Evolutionary conservation across 371 early-diverging fungal genomes (phyloP).

Genomic region (Rhizopus microsporus): DNA sequence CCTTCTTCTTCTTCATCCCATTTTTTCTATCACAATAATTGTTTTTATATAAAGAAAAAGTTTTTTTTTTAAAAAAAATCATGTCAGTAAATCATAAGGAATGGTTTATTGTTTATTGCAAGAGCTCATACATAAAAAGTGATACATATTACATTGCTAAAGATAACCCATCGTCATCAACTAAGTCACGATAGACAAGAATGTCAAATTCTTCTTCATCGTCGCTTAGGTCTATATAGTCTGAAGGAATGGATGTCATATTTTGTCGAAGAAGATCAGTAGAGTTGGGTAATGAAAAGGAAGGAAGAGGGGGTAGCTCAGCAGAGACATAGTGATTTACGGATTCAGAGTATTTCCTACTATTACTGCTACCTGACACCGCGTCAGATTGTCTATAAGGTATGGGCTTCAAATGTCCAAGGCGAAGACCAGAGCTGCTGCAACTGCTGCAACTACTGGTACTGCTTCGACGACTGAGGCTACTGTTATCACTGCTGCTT

Average conservation of each 20-base stretch:
- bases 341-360: not conserved
- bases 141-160: not conserved
- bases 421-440: not conserved
- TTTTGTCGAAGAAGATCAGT: conserved; percentile 12
- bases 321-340: conserved; percentile 11
- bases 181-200: not conserved
- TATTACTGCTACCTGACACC: not conserved
- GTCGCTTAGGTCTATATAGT: conserved; percentile 22
- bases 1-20: not conserved
- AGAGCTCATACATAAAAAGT: too few relatives aligned
- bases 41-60: not conserved
- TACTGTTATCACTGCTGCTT: not conserved
- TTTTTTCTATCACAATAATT: not conserved
- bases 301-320: conserved; percentile 16
- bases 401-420: not conserved
- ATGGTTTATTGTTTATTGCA: too few relatives aligned
- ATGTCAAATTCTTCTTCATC: conserved; percentile 16
- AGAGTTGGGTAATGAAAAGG: not conserved
- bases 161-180: not conserved
- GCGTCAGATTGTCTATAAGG: not conserved
- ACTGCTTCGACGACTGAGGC: conserved; percentile 10
- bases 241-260: conserved; percentile 7
- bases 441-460: conserved; percentile 6
- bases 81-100: not conserved
- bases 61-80: not conserved